A percentile compares a stretch with the other conserved stretches of the same genome.
These are phyloP conservation scores for Dryas drummondii DNA, from an alignment of 306 rosid species.

Conservation along the genomic window DNA sequence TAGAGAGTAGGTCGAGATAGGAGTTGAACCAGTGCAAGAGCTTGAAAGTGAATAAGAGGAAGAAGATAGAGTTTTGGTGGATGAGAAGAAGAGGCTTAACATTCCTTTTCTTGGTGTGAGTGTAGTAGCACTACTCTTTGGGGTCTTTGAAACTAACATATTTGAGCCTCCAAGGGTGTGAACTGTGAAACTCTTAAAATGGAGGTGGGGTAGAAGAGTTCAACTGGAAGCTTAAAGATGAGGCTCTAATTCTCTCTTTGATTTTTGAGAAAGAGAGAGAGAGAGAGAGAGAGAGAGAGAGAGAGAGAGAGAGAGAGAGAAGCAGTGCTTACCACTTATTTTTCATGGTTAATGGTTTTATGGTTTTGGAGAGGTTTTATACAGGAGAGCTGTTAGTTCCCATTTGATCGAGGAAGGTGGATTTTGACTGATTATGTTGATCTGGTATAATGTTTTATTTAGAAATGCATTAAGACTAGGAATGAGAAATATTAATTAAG, in stretches of 20 bases:
- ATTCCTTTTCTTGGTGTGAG: slow-evolving; percentile 21
- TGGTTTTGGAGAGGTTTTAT: slow-evolving; percentile 15
- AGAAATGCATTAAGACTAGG: not conserved
- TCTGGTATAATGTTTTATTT: not conserved
- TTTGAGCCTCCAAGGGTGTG: not conserved
- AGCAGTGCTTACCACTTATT: not conserved
- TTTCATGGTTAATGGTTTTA: not conserved
- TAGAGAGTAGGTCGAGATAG: not conserved
- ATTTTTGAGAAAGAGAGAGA: not conserved
- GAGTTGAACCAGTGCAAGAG: slow-evolving; percentile 7
- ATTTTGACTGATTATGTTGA: slow-evolving; percentile 26
- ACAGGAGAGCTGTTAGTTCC: slow-evolving; percentile 16
- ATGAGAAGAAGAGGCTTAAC: slow-evolving; percentile 30
- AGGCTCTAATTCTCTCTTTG: too few relatives aligned
- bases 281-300: not conserved
- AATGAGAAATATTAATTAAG: not conserved
- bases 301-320: slow-evolving; percentile 8
- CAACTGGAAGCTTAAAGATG: not conserved
- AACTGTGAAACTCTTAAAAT: not conserved
- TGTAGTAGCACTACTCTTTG: slow-evolving; percentile 4
- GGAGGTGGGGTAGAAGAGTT: not conserved
- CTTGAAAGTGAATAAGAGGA: slow-evolving; percentile 20
- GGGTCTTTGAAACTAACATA: slow-evolving; percentile 21
- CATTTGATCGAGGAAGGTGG: slow-evolving; percentile 8
- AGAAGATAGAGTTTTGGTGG: slow-evolving; percentile 28